A percentile compares a stretch with the other conserved stretches of the same genome.
Conservation (phyloP, 305 asterid genomes). For the Withania somnifera region DNA sequence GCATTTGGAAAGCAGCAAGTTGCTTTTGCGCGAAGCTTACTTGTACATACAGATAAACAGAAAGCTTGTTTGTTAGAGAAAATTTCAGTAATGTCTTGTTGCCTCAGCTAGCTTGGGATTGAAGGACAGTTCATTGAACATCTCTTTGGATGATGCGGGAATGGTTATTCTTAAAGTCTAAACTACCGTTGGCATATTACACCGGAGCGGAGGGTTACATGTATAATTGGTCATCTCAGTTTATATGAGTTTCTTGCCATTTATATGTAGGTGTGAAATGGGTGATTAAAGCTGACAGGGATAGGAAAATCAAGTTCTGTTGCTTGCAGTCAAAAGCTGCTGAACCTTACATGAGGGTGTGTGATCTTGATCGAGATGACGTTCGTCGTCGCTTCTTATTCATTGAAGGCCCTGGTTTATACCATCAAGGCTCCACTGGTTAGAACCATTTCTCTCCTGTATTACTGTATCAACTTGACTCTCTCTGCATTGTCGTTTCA, state of each 20-base stretch:
- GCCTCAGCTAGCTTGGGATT: neutral
- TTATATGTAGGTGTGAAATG: conserved; percentile 62
- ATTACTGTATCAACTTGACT: neutral
- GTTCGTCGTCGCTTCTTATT: conserved; percentile 79
- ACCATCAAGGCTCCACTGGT: conserved; percentile 95
- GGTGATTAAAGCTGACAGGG: conserved; percentile 67
- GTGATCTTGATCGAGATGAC: conserved; percentile 59
- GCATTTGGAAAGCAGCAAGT: neutral
- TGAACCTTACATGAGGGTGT: conserved; percentile 62
- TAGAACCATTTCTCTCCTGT: conserved; percentile 2
- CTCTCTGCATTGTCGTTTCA: neutral
- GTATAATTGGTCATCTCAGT: neutral
- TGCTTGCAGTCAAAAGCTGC: conserved; percentile 92
- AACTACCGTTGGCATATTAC: neutral
- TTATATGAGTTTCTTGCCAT: neutral
- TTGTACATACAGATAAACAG: neutral
- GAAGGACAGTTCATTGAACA: neutral
- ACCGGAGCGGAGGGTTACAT: neutral
- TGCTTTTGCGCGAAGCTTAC: neutral
- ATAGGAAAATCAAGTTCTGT: conserved; percentile 80
- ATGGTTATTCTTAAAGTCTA: neutral
- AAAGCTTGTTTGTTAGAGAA: neutral
- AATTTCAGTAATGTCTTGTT: neutral
- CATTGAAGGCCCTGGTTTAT: conserved; percentile 68
- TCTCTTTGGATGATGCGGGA: neutral